Conservation (phyloP, 2,329 filamentous ascomycete species). For the Aotearoamyces nothofagi region DNA sequence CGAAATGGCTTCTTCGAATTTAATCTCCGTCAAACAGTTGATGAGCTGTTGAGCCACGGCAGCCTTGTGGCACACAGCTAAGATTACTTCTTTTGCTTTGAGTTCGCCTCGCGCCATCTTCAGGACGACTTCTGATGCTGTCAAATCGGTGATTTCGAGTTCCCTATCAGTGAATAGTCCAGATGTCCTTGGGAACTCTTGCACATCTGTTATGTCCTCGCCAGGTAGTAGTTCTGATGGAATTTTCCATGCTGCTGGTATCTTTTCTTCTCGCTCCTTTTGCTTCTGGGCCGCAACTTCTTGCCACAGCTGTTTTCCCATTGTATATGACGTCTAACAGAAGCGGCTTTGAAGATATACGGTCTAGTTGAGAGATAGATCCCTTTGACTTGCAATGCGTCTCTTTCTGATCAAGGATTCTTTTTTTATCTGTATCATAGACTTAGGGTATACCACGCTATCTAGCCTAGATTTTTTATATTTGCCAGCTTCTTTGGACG, state of each 20-base stretch:
- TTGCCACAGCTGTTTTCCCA: too few relatives aligned
- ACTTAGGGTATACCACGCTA: too few relatives aligned
- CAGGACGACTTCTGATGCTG: conserved; percentile 14
- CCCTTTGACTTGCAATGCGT: too few relatives aligned
- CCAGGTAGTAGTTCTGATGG: conserved; percentile 1
- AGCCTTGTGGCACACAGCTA: conserved; percentile 33
- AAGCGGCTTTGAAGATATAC: too few relatives aligned
- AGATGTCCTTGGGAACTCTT: too few relatives aligned
- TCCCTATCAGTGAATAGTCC: conserved; percentile 14
- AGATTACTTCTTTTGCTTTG: conserved; percentile 22
- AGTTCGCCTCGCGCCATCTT: conserved; percentile 8
- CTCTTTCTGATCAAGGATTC: too few relatives aligned
- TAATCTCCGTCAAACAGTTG: conserved; percentile 30
- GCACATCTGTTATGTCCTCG: conserved; percentile 1
- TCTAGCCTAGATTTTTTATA: too few relatives aligned
- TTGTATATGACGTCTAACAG: too few relatives aligned
- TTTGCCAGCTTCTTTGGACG: too few relatives aligned
- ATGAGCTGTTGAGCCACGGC: conserved; percentile 32
- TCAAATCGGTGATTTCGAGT: conserved; percentile 16
- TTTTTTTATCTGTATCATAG: too few relatives aligned
- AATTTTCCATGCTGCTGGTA: conserved; percentile 1
- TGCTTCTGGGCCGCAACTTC: conserved; percentile 1
- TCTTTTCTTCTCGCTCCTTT: conserved; percentile 1
- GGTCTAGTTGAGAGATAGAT: too few relatives aligned
- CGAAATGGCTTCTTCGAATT: conserved; percentile 22